These are phyloP conservation scores for Plasmodium gonderi DNA, from an alignment of 169 alveolate species.

Conservation along the genomic window DNA sequence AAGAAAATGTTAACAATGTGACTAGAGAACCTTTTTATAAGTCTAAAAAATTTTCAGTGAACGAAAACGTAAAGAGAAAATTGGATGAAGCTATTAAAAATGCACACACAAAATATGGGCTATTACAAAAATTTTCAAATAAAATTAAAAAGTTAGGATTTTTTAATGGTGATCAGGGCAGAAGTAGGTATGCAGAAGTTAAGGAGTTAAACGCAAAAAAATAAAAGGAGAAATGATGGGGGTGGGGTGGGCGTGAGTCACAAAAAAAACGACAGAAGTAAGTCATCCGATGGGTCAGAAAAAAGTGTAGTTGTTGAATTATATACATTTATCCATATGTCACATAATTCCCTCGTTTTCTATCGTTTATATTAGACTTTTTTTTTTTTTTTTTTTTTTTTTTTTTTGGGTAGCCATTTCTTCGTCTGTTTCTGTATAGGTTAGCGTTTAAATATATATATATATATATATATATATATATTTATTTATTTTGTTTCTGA, in stretches of 20 bases:
- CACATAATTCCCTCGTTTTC: too few species aligned
- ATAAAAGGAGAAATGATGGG: not conserved
- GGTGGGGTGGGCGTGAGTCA: too few species aligned
- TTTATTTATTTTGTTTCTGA: too few species aligned
- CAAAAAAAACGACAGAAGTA: not conserved
- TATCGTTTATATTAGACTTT: too few species aligned
- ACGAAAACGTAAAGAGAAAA: not conserved
- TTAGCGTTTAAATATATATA: not conserved
- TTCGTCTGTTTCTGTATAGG: too few species aligned
- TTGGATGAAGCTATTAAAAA: conserved; percentile 52
- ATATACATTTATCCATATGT: not conserved
- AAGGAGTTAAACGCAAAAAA: not conserved
- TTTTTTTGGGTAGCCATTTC: too few species aligned
- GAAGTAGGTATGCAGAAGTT: not conserved
- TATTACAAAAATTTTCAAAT: conserved; percentile 1
- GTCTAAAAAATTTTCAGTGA: not conserved
- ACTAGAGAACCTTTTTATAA: too few species aligned
- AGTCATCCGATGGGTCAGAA: not conserved
- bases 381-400: too few species aligned
- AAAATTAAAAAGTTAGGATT: conserved; percentile 49
- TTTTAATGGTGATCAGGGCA: not conserved
- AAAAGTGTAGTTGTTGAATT: not conserved
- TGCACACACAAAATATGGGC: conserved; percentile 5
- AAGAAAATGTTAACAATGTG: not conserved
- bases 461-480: not conserved